Percentiles rank a stretch among this genome's conserved stretches.
phyloP scores from a whole-genome alignment of 305 asterid genomes.

The Solanum hybrid region DNA sequence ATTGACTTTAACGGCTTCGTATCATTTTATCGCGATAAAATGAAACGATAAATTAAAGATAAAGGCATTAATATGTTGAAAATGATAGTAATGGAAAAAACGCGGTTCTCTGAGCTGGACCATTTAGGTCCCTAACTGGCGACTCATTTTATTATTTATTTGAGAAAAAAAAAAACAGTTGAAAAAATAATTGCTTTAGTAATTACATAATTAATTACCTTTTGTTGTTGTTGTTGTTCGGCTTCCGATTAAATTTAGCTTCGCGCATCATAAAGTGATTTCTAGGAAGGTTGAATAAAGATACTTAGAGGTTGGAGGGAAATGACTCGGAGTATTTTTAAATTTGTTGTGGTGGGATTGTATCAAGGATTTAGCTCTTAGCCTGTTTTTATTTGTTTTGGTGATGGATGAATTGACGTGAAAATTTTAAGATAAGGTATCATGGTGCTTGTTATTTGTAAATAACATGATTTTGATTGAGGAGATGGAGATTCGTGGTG shows the following conservation, averaged over 20 bases:
- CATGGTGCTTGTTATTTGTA: not conserved
- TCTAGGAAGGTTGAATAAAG: not conserved
- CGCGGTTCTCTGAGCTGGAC: slow-evolving; percentile 8
- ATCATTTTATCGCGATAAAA: not conserved
- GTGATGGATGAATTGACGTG: not conserved
- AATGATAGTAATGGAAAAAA: not conserved
- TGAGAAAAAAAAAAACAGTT: not conserved
- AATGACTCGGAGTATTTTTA: not conserved
- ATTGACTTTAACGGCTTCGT: not conserved
- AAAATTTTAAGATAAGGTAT: not conserved
- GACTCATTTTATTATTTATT: not conserved
- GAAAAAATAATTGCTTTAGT: not conserved
- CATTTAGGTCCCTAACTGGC: not conserved
- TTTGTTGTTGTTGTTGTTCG: too few species aligned
- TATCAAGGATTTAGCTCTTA: not conserved
- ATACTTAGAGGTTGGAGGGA: not conserved
- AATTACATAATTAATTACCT: not conserved
- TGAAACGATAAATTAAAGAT: not conserved
- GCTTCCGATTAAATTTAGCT: not conserved
- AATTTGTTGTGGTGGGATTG: too few species aligned
- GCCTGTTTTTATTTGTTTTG: not conserved
- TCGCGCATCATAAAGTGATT: accelerated
- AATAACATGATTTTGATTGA: not conserved
- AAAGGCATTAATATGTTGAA: not conserved
- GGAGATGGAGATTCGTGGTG: not conserved